Evolutionary conservation across 371 early-diverging fungal genomes (phyloP), one percentile per base, ranked within the genome.

Genomic region (Rhizopus sp.): DNA sequence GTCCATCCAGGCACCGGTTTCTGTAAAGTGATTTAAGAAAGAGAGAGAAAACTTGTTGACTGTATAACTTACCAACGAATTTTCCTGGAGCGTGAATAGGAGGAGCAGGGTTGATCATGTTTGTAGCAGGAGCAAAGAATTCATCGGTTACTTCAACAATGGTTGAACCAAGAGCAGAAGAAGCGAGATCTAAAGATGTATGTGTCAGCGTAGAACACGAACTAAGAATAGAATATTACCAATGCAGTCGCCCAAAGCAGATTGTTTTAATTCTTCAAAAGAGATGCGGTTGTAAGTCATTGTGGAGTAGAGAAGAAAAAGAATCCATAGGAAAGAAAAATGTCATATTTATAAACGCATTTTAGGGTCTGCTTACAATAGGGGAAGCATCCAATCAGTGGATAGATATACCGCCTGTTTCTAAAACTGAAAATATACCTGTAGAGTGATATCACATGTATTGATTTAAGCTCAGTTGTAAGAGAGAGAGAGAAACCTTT

Each of bases 111-210:
- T 82, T 82, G 56, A 96, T 80, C 71, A 95, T 80, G 69, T 90
- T 91, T 51, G 78, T 78, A 38, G 92, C 90, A 17, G 86, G 85
- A 23, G 91, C 91, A 70, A 96, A 96, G 77, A 90, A 91, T 64
- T 96, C 96, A 68, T 96, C 89, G 46, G 91, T 91, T 29, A 86
- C 85, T 53, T 83, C 83, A 39, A 93, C 76, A 46, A 96, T 82
- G 48, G 81, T 72, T 34, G 88, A 87, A 37, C 92, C 92, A 30
- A 89, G 72, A 53, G 84, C 80, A 34, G 82, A 73, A 50, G 78
- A 84, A 53, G 94, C 93, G 49, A 94, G 80, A 71, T 92, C 93
- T 88, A 72, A 5, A 40, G 13, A 7, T 41, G 12, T 16, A 46
- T 15, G 15, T 5, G 38, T 15, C 8, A 8, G 15, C 13, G 16